Evolutionary conservation across 306 rosid species (phyloP).

Genomic region (Vachellia collinsii): DNA sequence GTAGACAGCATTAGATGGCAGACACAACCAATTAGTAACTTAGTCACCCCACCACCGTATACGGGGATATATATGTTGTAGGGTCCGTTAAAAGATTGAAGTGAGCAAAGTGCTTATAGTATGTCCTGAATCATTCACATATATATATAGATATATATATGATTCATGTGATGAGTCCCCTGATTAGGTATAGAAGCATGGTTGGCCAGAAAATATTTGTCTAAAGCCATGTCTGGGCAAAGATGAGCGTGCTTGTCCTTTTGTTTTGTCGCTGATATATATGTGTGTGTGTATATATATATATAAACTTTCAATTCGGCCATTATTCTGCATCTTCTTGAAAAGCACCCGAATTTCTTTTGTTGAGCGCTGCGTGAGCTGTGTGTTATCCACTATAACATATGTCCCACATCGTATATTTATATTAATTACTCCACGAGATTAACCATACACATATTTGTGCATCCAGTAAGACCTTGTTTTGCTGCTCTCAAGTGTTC

Average conservation of each 20-base stretch:
- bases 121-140: slow-evolving; percentile 38
- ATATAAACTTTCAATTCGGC: slow-evolving; percentile 22
- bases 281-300: too few species aligned
- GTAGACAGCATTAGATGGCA: slow-evolving; percentile 38
- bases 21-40: slow-evolving; percentile 29
- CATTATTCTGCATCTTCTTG: slow-evolving; percentile 39
- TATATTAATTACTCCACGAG: background rate
- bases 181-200: slow-evolving; percentile 45
- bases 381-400: slow-evolving; percentile 19
- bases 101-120: slow-evolving; percentile 26
- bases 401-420: background rate
- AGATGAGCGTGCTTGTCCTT: slow-evolving; percentile 43
- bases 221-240: slow-evolving; percentile 48
- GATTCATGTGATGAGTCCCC: slow-evolving; percentile 38
- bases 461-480: background rate
- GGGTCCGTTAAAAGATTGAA: slow-evolving; percentile 28
- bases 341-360: slow-evolving; percentile 40
- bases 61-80: slow-evolving; percentile 23
- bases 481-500: background rate
- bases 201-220: slow-evolving; percentile 52
- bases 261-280: slow-evolving; percentile 33
- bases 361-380: slow-evolving; percentile 6
- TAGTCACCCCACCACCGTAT: slow-evolving; percentile 18
- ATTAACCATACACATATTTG: background rate
- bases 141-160: background rate